Conservation (phyloP, 73 alveolate genomes). For the Strombidium stylifer region DNA sequence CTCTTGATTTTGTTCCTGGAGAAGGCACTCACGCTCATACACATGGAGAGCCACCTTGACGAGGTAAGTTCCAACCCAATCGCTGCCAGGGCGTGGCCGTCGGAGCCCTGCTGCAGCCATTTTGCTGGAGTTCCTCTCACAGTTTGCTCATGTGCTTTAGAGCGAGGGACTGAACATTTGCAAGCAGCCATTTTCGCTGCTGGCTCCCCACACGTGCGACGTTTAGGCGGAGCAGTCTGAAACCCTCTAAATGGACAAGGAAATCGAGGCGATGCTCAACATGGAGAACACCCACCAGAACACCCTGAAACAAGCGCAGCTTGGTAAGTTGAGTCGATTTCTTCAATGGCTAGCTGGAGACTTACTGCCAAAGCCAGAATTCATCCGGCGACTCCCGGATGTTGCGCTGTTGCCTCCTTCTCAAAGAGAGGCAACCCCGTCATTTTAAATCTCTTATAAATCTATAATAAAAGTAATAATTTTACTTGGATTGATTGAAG, state of each 20-base stretch:
- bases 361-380: too few species aligned
- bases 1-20: conserved; percentile 48
- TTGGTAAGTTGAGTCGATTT: neutral
- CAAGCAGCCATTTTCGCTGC: conserved; percentile 52
- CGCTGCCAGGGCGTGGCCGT: neutral
- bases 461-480: too few species aligned
- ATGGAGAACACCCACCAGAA: neutral
- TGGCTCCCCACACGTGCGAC: conserved; percentile 60
- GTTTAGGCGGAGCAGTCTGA: neutral
- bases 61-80: conserved; percentile 6
- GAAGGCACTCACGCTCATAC: conserved; percentile 62
- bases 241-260: neutral
- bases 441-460: too few species aligned
- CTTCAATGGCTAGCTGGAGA: neutral
- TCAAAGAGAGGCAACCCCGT: too few species aligned
- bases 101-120: neutral
- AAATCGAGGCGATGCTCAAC: neutral
- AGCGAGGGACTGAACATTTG: conserved; percentile 42
- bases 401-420: too few species aligned
- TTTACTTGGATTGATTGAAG: too few species aligned
- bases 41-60: conserved; percentile 57
- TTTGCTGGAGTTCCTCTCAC: neutral
- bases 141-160: neutral
- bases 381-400: neutral
- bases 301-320: neutral